These are phyloP conservation scores for Penicillium sp. DNA, from an alignment of 2,329 filamentous ascomycete species.

Conservation along the genomic window DNA sequence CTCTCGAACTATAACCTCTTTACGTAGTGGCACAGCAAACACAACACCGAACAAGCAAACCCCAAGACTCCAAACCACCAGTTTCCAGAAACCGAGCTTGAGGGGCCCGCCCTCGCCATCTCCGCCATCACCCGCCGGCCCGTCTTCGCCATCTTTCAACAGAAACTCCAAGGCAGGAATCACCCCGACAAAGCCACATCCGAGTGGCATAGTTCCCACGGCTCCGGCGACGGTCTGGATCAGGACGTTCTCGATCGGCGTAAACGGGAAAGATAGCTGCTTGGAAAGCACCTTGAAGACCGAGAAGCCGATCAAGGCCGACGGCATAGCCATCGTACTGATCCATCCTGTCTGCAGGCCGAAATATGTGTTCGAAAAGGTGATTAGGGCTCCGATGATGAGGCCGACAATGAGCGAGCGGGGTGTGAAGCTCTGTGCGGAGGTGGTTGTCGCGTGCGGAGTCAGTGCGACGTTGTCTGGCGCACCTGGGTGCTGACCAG, in stretches of 20 bases:
- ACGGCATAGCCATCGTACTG: constrained; percentile 94
- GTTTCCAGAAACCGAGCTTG: constrained; percentile 68
- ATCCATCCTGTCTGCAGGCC: constrained; percentile 89
- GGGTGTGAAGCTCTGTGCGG: constrained; percentile 71
- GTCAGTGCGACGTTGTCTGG: constrained; percentile 3
- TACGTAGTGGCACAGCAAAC: constrained; percentile 87
- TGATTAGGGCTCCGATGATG: constrained; percentile 83
- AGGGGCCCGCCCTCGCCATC: constrained; percentile 77
- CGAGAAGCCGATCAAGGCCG: constrained; percentile 89
- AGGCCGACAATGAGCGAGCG: constrained; percentile 79
- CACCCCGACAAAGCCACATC: constrained; percentile 93
- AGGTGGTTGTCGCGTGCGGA: constrained; percentile 20
- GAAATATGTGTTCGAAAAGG: constrained; percentile 98
- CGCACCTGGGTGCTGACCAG: not conserved
- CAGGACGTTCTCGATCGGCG: constrained; percentile 92
- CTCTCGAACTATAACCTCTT: constrained; percentile 90
- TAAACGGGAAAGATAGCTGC: constrained; percentile 77
- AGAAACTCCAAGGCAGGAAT: constrained; percentile 90
- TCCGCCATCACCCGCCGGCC: constrained; percentile 69
- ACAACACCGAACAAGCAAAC: constrained; percentile 96
- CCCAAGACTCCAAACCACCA: constrained; percentile 87
- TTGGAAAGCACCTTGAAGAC: constrained; percentile 80
- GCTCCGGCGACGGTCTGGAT: constrained; percentile 94
- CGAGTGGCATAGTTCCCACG: constrained; percentile 94
- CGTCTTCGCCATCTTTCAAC: constrained; percentile 73